Percentiles rank a stretch among this genome's conserved stretches.
Conservation (phyloP, 805 yeast species). For the Huiozyma sinensis region DNA sequence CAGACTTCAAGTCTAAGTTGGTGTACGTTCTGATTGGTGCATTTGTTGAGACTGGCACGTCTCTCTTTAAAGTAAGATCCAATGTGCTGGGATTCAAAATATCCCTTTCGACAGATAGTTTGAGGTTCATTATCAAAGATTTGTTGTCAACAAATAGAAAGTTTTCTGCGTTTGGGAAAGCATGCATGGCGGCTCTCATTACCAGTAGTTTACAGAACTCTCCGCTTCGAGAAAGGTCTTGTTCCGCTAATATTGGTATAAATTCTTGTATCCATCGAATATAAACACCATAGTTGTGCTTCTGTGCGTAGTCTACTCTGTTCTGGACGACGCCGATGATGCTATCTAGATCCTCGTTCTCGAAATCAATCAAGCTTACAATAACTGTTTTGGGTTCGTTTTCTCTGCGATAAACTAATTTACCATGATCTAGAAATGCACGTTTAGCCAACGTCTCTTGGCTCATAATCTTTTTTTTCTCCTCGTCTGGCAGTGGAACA, state of each 20-base stretch:
- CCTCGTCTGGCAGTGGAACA: constrained; percentile 32
- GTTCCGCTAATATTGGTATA: constrained; percentile 45
- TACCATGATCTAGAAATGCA: constrained; percentile 56
- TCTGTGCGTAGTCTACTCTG: constrained; percentile 79
- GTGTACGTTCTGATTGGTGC: constrained; percentile 44
- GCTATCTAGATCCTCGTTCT: constrained; percentile 46
- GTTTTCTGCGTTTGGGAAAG: constrained; percentile 85
- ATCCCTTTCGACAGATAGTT: constrained; percentile 48
- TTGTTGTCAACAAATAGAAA: constrained; percentile 82
- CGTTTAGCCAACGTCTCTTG: constrained; percentile 38
- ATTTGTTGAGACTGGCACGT: constrained; percentile 49
- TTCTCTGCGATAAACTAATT: constrained; percentile 33
- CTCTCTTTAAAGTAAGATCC: constrained; percentile 52
- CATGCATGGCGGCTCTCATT: constrained; percentile 82
- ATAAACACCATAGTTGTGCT: constrained; percentile 72
- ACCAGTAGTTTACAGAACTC: constrained; percentile 21
- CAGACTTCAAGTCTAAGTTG: constrained; percentile 42
- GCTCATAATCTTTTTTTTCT: constrained; percentile 23
- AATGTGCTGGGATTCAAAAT: constrained; percentile 51
- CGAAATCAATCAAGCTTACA: constrained; percentile 73
- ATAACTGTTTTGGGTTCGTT: constrained; percentile 53
- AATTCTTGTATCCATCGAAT: constrained; percentile 82
- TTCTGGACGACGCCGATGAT: constrained; percentile 68
- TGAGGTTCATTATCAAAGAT: constrained; percentile 63
- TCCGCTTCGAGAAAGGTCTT: constrained; percentile 22